These are phyloP conservation scores for Solanum lycopersicoides DNA, from an alignment of 257 asterid genomes.

Conservation along the genomic window DNA sequence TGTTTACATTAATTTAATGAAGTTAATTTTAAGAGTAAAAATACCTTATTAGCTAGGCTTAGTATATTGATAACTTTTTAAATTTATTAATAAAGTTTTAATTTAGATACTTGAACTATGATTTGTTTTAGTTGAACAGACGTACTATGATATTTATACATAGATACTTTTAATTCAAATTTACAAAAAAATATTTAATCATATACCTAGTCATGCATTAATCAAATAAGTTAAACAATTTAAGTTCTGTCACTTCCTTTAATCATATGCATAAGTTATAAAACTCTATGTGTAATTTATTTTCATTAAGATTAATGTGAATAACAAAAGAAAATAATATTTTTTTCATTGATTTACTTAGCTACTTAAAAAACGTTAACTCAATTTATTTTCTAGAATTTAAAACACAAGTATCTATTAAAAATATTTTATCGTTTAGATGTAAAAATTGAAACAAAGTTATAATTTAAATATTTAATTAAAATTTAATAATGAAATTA, in stretches of 20 bases:
- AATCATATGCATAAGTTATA: neutral
- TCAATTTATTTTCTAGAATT: neutral
- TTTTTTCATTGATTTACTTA: neutral
- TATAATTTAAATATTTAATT: neutral
- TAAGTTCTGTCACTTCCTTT: neutral
- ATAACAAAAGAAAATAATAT: neutral
- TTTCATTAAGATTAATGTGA: neutral
- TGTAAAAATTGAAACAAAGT: neutral
- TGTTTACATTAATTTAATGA: neutral
- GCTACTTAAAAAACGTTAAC: neutral
- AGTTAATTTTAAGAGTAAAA: neutral
- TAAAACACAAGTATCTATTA: neutral
- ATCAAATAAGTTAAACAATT: neutral
- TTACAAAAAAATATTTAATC: neutral
- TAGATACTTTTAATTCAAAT: neutral
- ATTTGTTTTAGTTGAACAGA: too few species aligned
- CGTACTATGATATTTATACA: neutral
- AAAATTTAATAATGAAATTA: neutral
- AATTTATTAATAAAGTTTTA: too few species aligned
- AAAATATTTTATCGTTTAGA: too few species aligned
- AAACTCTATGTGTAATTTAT: rapidly evolving
- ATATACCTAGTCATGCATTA: neutral
- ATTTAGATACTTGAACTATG: neutral
- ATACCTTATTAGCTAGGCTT: neutral
- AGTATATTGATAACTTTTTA: neutral